These are phyloP conservation scores for Amanita rimosa DNA, from an alignment of 768 basidiomycete genomes.

Conservation along the genomic window DNA sequence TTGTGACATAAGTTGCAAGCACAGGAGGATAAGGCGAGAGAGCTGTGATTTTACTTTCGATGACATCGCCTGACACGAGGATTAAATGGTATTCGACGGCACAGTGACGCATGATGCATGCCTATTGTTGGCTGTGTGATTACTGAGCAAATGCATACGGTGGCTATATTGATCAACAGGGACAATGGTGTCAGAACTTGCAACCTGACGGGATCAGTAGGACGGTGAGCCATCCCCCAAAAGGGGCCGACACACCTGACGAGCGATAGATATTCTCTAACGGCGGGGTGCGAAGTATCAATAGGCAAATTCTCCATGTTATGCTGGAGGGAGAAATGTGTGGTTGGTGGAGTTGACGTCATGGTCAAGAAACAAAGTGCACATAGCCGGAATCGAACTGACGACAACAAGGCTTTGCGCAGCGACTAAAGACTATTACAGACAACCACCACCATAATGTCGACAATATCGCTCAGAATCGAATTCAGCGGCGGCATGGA, in stretches of 20 bases:
- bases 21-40: slow-evolving; percentile 55
- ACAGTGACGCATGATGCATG: slow-evolving; percentile 9
- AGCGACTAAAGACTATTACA: no score
- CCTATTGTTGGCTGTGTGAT: slow-evolving; percentile 58
- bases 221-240: neutral
- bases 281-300: slow-evolving; percentile 47
- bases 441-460: neutral
- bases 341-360: slow-evolving; percentile 7
- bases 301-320: slow-evolving; percentile 47
- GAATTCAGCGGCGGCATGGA: slow-evolving; percentile 85
- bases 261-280: slow-evolving; percentile 57
- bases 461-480: slow-evolving; percentile 37
- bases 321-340: neutral
- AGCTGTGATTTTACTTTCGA: slow-evolving; percentile 47
- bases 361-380: slow-evolving; percentile 10
- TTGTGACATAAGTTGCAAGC: slow-evolving; percentile 48
- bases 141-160: slow-evolving; percentile 55
- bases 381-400: slow-evolving; percentile 19
- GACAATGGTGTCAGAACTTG: slow-evolving; percentile 85
- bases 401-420: no score
- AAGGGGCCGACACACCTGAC: slow-evolving; percentile 27
- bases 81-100: slow-evolving; percentile 12
- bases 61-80: slow-evolving; percentile 28
- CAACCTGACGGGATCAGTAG: slow-evolving; percentile 27
- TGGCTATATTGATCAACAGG: slow-evolving; percentile 69